phyloP scores from a whole-genome alignment of 805 yeast genomes.

The Hanseniaspora pseudoguilliermondii region DNA sequence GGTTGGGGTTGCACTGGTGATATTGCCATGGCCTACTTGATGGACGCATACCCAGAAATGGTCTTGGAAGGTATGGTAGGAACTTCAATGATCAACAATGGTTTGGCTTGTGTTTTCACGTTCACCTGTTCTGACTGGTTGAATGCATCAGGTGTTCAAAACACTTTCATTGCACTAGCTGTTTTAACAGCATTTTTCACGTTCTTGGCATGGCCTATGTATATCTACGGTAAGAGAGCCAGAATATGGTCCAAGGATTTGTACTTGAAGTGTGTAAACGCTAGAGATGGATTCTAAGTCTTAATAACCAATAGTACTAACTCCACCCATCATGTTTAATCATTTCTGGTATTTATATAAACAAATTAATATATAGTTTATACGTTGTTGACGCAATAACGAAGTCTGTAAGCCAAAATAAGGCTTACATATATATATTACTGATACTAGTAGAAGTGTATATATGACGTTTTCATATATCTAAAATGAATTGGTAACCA shows the following conservation, averaged over 20 bases:
- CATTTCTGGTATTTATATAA: too few species aligned
- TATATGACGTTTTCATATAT: too few species aligned
- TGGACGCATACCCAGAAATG: conserved; percentile 60
- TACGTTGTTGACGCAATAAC: too few species aligned
- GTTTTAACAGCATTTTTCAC: conserved; percentile 46
- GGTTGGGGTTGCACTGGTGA: conserved; percentile 65
- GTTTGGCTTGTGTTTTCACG: conserved; percentile 53
- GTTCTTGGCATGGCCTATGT: conserved; percentile 44
- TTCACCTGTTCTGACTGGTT: conserved; percentile 53
- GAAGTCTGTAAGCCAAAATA: too few species aligned
- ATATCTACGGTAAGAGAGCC: conserved; percentile 46
- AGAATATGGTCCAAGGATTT: conserved; percentile 45
- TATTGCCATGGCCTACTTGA: conserved; percentile 51
- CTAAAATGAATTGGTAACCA: too few species aligned
- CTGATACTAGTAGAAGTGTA: too few species aligned
- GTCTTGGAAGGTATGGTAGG: conserved; percentile 62
- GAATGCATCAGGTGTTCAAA: conserved; percentile 42
- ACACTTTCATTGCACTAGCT: conserved; percentile 50
- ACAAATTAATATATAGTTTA: too few species aligned
- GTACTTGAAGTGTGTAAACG: conserved; percentile 42
- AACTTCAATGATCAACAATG: conserved; percentile 49
- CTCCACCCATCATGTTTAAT: background rate
- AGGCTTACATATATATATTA: too few species aligned
- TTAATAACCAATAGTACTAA: background rate
- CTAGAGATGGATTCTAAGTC: conserved; percentile 30